Evolutionary conservation across 2,329 filamentous ascomycete genomes (phyloP).

Genomic region (Sporothrix variecibatus): DNA sequence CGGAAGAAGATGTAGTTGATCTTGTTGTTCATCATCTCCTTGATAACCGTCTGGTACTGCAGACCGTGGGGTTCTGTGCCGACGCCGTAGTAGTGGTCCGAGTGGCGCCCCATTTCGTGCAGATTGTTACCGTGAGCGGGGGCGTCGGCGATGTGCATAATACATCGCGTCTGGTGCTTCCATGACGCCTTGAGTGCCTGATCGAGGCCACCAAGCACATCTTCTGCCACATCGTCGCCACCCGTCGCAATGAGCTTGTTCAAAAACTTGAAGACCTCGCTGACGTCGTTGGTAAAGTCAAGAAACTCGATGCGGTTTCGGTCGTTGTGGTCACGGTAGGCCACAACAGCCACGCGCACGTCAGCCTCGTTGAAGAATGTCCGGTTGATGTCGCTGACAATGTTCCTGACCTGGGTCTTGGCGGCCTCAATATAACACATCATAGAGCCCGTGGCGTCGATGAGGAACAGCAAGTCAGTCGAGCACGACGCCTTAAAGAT

Average conservation of each 20-base stretch:
- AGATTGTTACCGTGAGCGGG: conserved; percentile 37
- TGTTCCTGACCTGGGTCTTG: conserved; percentile 40
- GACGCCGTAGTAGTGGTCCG: conserved; percentile 33
- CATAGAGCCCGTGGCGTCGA: conserved; percentile 44
- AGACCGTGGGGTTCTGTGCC: conserved; percentile 39
- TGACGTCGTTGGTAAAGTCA: conserved; percentile 36
- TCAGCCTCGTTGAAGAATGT: conserved; percentile 40
- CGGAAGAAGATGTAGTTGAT: conserved; percentile 41
- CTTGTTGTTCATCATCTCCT: conserved; percentile 33
- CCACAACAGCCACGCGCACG: conserved; percentile 41
- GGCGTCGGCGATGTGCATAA: conserved; percentile 41
- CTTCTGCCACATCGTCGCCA: conserved; percentile 40
- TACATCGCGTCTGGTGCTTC: conserved; percentile 39
- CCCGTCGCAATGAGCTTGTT: conserved; percentile 33
- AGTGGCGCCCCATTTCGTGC: conserved; percentile 29
- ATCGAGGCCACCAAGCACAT: conserved; percentile 41
- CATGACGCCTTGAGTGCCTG: conserved; percentile 39
- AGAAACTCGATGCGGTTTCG: conserved; percentile 35
- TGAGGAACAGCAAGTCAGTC: conserved; percentile 43
- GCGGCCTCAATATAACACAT: conserved; percentile 37
- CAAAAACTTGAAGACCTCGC: conserved; percentile 35
- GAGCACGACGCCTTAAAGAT: conserved; percentile 41
- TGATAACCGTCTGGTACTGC: conserved; percentile 33
- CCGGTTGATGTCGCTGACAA: conserved; percentile 38
- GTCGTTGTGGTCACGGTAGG: conserved; percentile 42